phyloP scores from a whole-genome alignment of 768 basidiomycete species.

The Calocybe indica region DNA sequence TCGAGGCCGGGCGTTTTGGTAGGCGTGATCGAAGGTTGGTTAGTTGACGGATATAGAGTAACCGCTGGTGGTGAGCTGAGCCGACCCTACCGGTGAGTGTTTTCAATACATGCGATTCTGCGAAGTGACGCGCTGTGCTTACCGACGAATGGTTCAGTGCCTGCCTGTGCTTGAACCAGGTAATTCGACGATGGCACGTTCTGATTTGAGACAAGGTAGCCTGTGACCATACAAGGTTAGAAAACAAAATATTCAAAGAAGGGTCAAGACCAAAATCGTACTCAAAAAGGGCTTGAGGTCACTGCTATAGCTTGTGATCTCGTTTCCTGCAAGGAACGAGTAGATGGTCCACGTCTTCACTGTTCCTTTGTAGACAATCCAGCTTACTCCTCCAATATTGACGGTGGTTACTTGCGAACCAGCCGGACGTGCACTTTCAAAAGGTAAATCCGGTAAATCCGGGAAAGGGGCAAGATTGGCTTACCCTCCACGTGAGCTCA shows the following conservation, averaged over 20 bases:
- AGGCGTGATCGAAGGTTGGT: too few relatives aligned
- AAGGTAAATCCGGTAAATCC: not conserved
- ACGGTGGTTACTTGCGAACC: slow-evolving; percentile 23
- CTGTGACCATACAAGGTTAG: slow-evolving; percentile 10
- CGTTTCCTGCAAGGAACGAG: slow-evolving; percentile 26
- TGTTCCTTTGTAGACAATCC: slow-evolving; percentile 25
- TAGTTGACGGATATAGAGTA: too few relatives aligned
- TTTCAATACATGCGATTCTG: too few relatives aligned
- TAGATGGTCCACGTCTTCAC: slow-evolving; percentile 26
- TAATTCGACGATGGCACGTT: slow-evolving; percentile 25
- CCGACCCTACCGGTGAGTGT: too few relatives aligned
- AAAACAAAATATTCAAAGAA: not conserved
- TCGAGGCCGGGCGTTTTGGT: too few relatives aligned
- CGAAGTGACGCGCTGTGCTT: too few relatives aligned
- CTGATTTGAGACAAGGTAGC: slow-evolving; percentile 21
- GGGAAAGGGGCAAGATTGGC: not conserved
- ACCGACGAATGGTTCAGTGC: slow-evolving; percentile 24
- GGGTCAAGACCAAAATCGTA: slow-evolving; percentile 3
- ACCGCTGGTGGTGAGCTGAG: too few relatives aligned
- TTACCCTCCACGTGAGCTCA: slow-evolving; percentile 27
- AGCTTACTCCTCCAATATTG: slow-evolving; percentile 18
- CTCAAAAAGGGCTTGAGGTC: slow-evolving; percentile 28
- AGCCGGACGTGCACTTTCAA: slow-evolving; percentile 20
- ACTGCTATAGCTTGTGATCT: slow-evolving; percentile 23
- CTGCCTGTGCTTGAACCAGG: slow-evolving; percentile 28